Conservation (phyloP, 2,329 filamentous ascomycete genomes). For the Xylaria multiplex region DNA sequence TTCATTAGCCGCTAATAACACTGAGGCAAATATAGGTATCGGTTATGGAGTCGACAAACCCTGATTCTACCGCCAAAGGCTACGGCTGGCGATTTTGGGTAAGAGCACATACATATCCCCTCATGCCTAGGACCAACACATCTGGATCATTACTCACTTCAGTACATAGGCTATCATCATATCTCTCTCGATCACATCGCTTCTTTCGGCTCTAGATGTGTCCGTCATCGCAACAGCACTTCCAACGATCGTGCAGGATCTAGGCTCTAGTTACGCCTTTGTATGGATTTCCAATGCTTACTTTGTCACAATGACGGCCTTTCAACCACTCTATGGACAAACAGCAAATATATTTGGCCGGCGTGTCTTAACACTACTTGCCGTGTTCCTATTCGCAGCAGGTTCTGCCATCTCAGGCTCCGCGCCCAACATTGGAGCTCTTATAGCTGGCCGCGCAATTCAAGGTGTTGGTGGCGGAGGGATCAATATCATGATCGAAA, state of each 20-base stretch:
- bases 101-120: too few relatives aligned
- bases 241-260: not conserved
- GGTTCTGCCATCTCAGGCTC: constrained; percentile 53
- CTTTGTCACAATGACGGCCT: constrained; percentile 17
- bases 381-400: constrained; percentile 50
- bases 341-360: constrained; percentile 22
- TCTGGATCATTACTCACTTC: too few relatives aligned
- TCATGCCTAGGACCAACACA: too few relatives aligned
- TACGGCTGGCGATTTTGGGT: too few relatives aligned
- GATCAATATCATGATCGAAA: not conserved
- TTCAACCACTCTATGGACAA: constrained; percentile 21
- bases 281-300: constrained; percentile 17
- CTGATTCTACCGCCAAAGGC: too few relatives aligned
- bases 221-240: not conserved
- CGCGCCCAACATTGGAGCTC: constrained; percentile 50
- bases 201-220: not conserved
- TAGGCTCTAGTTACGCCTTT: not conserved
- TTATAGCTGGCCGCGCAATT: constrained; percentile 55
- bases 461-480: constrained; percentile 48
- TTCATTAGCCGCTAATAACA: too few relatives aligned
- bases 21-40: too few relatives aligned
- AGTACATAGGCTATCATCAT: too few relatives aligned
- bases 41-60: too few relatives aligned
- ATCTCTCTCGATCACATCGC: not conserved
- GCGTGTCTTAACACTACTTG: not conserved